Conservation (phyloP, 768 basidiomycete genomes). For the Favolaschia claudopus region DNA sequence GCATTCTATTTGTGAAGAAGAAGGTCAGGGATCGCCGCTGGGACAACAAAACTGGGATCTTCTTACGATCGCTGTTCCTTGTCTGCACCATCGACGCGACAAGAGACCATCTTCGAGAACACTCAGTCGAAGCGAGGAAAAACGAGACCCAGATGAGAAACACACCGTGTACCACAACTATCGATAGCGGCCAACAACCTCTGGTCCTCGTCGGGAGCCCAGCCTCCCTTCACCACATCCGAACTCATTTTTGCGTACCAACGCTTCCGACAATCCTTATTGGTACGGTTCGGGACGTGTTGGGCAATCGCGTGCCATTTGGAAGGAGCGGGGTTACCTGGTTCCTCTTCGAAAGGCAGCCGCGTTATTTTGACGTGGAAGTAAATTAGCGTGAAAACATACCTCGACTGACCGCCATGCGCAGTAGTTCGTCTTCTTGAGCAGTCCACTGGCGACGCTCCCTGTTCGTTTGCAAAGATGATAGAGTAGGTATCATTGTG, state of each 20-base stretch:
- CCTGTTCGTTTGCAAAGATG: constrained; percentile 6
- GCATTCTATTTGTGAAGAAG: constrained; percentile 49
- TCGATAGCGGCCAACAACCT: constrained; percentile 63
- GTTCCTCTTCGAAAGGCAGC: constrained; percentile 53
- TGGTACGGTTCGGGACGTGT: constrained; percentile 66
- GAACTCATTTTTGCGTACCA: constrained; percentile 73
- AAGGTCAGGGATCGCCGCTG: constrained; percentile 18
- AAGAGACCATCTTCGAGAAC: constrained; percentile 56
- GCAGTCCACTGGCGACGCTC: constrained; percentile 8
- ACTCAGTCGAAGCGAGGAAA: constrained; percentile 10
- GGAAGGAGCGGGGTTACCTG: constrained; percentile 61
- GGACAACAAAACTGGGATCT: constrained; percentile 19
- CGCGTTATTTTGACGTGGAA: constrained; percentile 25
- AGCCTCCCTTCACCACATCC: constrained; percentile 67
- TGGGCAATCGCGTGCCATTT: constrained; percentile 72
- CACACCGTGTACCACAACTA: constrained; percentile 62
- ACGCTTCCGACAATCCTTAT: constrained; percentile 70
- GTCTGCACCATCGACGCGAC: constrained; percentile 65
- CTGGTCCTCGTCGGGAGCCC: constrained; percentile 69
- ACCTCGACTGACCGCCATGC: constrained; percentile 60
- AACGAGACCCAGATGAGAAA: not conserved
- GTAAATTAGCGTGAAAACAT: constrained; percentile 5
- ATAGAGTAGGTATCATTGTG: constrained; percentile 4
- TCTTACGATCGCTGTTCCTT: constrained; percentile 67
- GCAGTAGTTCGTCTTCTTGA: constrained; percentile 59